A percentile compares a stretch with the other conserved stretches of the same genome.
Evolutionary conservation across 371 early-diverging fungal species (phyloP).

Genomic region (Entomophthora muscae): DNA sequence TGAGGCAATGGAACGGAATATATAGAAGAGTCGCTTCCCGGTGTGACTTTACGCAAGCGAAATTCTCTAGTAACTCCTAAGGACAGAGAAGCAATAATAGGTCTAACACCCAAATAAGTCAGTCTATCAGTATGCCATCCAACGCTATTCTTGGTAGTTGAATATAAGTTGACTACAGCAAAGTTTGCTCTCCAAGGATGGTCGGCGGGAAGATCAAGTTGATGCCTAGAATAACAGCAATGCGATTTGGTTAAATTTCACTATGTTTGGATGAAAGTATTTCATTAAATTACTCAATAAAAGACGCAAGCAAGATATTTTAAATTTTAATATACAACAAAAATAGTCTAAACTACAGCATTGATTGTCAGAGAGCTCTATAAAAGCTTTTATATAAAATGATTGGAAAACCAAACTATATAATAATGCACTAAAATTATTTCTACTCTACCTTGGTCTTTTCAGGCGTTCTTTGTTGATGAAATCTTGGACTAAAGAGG

Average conservation of each 20-base stretch:
- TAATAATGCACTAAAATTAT: no score
- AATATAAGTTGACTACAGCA: constrained; percentile 4
- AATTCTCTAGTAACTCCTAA: constrained; percentile 38
- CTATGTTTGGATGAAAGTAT: no score
- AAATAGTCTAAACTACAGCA: no score
- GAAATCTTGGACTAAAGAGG: not conserved
- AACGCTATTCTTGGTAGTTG: constrained; percentile 15
- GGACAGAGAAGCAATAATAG: constrained; percentile 32
- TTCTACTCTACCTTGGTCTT: not conserved
- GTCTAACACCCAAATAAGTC: constrained; percentile 33
- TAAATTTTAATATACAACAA: no score
- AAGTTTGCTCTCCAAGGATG: constrained; percentile 3
- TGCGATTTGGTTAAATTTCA: no score
- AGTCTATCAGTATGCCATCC: constrained; percentile 26
- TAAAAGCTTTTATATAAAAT: no score
- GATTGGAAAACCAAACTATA: no score
- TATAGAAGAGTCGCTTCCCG: constrained; percentile 19
- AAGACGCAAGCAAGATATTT: no score
- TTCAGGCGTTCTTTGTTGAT: not conserved
- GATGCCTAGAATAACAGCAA: constrained; percentile 1
- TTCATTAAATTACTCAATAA: no score
- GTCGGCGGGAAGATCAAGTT: not conserved
- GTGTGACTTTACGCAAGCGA: constrained; percentile 21
- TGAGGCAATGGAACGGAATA: constrained; percentile 32
- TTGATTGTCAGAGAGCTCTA: no score